Evolutionary conservation across 2,329 filamentous ascomycete species (phyloP), one percentile per base, ranked within the genome.

Genomic region (Lojkania enalia): DNA sequence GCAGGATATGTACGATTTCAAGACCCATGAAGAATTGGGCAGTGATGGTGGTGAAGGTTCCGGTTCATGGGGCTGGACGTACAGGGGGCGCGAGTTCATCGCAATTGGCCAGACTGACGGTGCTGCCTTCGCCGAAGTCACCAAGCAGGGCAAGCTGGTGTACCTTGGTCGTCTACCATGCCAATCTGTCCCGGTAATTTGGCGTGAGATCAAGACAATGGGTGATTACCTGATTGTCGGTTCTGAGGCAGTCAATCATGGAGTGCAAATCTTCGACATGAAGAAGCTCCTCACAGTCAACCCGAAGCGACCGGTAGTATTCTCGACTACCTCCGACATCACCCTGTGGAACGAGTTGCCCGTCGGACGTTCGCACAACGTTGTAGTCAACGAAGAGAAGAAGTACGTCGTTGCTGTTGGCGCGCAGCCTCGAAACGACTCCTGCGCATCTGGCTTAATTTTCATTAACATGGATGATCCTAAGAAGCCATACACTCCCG

Each of bases 221-320:
- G 64, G 67, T 15, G 62, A 74, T 40, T 70, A 70, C 48, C 61
- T 72, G 25, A 52, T 74, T 29, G 69, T 75, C 20, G 73, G 72
- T n/a, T 64, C 59, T 18, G 66, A 69, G 46, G 66, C 63, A 31
- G 42, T 32, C 35, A 61, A 71, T 51, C 81, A 84, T 64, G 75
- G 77, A 32, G 72, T 85, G 27, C 82, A 84, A 61, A 73, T 84
- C 63, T 85, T 85, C 55, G 81, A 85, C 63, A 70, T 84, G 74
- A 60, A 61, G 50, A 67, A 76, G 55, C 52, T 70, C 14, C 56
- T 70, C 19, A 60, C 62, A 23, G 51, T 70, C 19, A 55, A 59
- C 31, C 58, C 64, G 2, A 65, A 64, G 52, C 61, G 49, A 35
- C 64, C 67, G 1, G 57, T 60, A 31, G 56, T 47, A 15, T 70